Evolutionary conservation across 768 basidiomycete species (phyloP).

Genomic region (Boletus insuetus): DNA sequence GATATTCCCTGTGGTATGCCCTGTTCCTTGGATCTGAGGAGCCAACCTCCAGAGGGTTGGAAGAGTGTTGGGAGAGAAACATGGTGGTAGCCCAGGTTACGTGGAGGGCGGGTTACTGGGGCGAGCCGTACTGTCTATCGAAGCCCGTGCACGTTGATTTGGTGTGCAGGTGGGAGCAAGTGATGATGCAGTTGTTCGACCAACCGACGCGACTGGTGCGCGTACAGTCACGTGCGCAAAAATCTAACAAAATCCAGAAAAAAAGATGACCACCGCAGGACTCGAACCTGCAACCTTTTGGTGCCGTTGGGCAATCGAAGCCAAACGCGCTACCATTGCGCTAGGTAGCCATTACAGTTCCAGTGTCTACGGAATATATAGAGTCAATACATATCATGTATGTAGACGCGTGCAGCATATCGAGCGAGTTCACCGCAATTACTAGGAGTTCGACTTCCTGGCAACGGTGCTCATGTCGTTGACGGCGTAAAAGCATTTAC

Average conservation of each 20-base stretch:
- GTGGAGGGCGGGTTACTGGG: not conserved
- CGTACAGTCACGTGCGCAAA: conserved; percentile 23
- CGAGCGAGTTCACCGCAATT: conserved; percentile 21
- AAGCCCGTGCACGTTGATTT: not conserved
- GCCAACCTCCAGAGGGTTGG: conserved; percentile 68
- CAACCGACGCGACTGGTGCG: conserved; percentile 7
- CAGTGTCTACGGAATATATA: accelerated
- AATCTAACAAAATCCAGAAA: not conserved
- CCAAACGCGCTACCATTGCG: conserved; percentile 97
- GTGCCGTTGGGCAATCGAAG: conserved; percentile 77
- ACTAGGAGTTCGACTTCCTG: conserved; percentile 10
- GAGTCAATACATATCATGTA: not conserved
- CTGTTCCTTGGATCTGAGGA: conserved; percentile 58
- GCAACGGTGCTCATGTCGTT: conserved; percentile 29
- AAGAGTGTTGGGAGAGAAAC: conserved; percentile 65
- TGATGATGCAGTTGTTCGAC: not conserved
- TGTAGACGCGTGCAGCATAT: conserved; percentile 3
- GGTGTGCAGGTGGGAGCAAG: no score
- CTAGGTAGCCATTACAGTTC: conserved; percentile 58
- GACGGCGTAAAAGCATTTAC: conserved; percentile 23
- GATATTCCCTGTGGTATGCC: conserved; percentile 40
- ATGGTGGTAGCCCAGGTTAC: conserved; percentile 14
- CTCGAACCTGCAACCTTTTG: conserved; percentile 98
- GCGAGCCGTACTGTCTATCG: not conserved
- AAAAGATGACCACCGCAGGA: conserved; percentile 81